phyloP scores from a whole-genome alignment of 352 stramenopile species.

The Elongisporangium anandrum region DNA sequence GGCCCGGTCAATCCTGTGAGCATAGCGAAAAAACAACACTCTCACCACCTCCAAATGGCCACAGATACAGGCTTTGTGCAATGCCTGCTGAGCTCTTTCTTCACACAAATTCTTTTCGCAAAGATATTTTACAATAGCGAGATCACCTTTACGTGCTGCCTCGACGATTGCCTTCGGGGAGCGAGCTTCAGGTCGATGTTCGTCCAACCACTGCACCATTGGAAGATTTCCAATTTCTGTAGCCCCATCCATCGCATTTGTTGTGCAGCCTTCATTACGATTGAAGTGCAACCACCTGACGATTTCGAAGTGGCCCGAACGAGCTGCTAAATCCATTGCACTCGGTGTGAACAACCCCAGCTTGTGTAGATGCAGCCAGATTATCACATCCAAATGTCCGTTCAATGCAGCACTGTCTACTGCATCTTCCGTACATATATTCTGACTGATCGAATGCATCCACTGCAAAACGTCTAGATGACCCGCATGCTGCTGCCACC shows the following conservation, averaged over 20 bases:
- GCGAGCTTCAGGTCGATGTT: conserved; percentile 21
- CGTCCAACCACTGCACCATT: conserved; percentile 22
- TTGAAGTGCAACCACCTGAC: conserved; percentile 25
- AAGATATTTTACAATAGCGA: conserved; percentile 54
- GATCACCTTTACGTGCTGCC: conserved; percentile 42
- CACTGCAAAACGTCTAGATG: conserved; percentile 6
- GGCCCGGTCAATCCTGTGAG: too few relatives aligned
- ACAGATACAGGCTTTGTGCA: too few relatives aligned
- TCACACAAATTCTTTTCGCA: too few relatives aligned
- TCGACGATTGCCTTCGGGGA: conserved; percentile 51
- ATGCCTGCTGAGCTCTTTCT: too few relatives aligned
- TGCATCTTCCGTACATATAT: conserved; percentile 28
- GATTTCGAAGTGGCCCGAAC: conserved; percentile 19
- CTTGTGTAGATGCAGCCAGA: too few relatives aligned
- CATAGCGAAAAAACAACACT: too few relatives aligned
- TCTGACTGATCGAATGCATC: conserved; percentile 18
- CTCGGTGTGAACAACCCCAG: conserved; percentile 16
- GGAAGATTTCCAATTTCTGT: conserved; percentile 14
- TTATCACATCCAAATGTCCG: too few relatives aligned
- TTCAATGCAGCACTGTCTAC: too few relatives aligned
- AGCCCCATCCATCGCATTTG: conserved; percentile 18
- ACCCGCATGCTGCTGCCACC: too few relatives aligned
- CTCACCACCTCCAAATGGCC: too few relatives aligned
- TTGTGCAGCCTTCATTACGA: conserved; percentile 20
- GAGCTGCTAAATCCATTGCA: conserved; percentile 24